Percentiles rank a stretch among this genome's conserved stretches.
Evolutionary conservation across 257 asterid genomes (phyloP).

Genomic region (Capsicum chinense): DNA sequence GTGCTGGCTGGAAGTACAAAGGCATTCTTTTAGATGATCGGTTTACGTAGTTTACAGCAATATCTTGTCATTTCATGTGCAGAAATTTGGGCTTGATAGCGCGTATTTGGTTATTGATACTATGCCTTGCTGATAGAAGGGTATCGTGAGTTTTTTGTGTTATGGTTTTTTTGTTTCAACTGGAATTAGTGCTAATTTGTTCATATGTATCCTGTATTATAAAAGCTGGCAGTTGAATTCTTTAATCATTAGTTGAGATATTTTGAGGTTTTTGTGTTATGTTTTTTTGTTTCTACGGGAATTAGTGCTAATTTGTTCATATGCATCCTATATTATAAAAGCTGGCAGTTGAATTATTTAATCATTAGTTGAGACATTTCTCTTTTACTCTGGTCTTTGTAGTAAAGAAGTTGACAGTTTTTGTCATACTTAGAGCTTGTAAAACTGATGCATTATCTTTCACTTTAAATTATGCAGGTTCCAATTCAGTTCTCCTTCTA

Average conservation of each 20-base stretch:
- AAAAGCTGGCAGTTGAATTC: too few relatives aligned
- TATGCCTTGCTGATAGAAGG: not conserved
- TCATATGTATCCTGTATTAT: too few relatives aligned
- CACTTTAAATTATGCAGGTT: not conserved
- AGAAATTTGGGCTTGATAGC: constrained; percentile 12
- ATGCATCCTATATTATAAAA: constrained; percentile 50
- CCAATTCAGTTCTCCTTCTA: not conserved
- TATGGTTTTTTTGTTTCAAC: too few relatives aligned
- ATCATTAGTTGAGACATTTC: not conserved
- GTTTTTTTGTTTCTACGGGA: not conserved
- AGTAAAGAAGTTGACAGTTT: not conserved
- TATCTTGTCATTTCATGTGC: constrained; percentile 23
- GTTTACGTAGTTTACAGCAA: constrained; percentile 27
- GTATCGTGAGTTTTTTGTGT: not conserved
- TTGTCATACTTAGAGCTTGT: not conserved
- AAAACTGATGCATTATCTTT: not conserved
- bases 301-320: constrained; percentile 41
- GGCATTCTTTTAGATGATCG: constrained; percentile 18
- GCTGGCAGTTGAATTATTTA: constrained; percentile 33
- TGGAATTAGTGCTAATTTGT: too few relatives aligned
- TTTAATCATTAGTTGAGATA: too few relatives aligned
- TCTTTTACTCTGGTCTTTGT: not conserved
- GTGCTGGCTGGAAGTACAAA: constrained; percentile 12
- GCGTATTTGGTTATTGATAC: constrained; percentile 1
- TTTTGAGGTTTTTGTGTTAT: not conserved